Conservation (phyloP, 1,139 yeast species). For the Zygoascus hellenicus region DNA sequence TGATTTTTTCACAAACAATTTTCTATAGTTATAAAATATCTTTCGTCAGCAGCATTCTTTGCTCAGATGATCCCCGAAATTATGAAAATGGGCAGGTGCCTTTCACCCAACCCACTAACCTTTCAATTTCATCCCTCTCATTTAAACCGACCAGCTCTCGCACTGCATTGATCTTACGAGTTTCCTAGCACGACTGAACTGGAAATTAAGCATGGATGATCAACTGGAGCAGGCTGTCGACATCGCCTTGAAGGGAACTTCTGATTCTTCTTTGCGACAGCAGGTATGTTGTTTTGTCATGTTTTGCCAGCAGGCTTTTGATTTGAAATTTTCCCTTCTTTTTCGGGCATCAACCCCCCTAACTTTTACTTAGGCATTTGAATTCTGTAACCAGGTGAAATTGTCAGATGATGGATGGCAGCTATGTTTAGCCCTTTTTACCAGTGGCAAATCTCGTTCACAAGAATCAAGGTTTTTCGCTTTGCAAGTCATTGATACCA, state of each 20-base stretch:
- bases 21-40: no score
- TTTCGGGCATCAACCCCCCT: not conserved
- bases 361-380: conserved; percentile 49
- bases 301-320: not conserved
- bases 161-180: no score
- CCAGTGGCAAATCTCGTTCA: conserved; percentile 35
- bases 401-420: conserved; percentile 75
- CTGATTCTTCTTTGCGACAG: conserved; percentile 60
- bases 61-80: no score
- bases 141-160: no score
- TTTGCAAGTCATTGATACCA: conserved; percentile 72
- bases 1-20: no score
- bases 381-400: conserved; percentile 70
- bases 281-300: conserved; percentile 40
- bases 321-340: not conserved
- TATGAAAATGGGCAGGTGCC: no score
- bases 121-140: no score
- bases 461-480: conserved; percentile 58
- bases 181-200: no score
- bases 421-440: conserved; percentile 61
- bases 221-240: conserved; percentile 93
- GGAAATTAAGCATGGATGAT: conserved; percentile 50
- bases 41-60: no score
- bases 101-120: no score
- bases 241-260: conserved; percentile 76